These are phyloP conservation scores for Thalia dealbata DNA, from an alignment of 176 grass and related monocot genomes.

Conservation along the genomic window DNA sequence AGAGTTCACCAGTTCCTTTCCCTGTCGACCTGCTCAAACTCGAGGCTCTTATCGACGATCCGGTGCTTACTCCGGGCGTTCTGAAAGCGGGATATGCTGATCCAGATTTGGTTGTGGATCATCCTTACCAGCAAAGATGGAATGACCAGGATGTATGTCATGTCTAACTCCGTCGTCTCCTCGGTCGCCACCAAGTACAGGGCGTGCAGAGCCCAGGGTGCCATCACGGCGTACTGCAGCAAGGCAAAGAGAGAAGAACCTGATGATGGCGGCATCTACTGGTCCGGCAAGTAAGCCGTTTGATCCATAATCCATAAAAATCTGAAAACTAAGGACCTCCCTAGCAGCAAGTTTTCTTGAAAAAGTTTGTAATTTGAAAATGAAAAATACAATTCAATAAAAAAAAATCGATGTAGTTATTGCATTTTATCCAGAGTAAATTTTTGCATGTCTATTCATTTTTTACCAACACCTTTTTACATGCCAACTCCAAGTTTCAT, in stretches of 20 bases:
- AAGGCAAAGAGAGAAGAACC: background rate
- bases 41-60: slow-evolving; percentile 70
- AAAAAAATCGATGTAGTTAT: too few relatives aligned
- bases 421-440: too few relatives aligned
- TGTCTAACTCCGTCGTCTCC: slow-evolving; percentile 30
- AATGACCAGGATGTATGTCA: slow-evolving; percentile 27
- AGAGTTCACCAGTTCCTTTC: slow-evolving; percentile 73
- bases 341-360: too few relatives aligned
- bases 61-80: slow-evolving; percentile 64
- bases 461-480: too few relatives aligned
- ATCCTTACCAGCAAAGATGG: slow-evolving; percentile 46
- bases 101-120: slow-evolving; percentile 73
- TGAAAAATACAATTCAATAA: too few relatives aligned
- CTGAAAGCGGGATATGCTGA: slow-evolving; percentile 55
- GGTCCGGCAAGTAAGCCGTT: too few relatives aligned
- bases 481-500: too few relatives aligned
- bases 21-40: slow-evolving; percentile 87
- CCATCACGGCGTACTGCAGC: slow-evolving; percentile 53
- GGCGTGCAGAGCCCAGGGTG: slow-evolving; percentile 54
- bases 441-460: too few relatives aligned
- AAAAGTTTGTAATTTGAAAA: too few relatives aligned
- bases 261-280: background rate
- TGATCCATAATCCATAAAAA: too few relatives aligned
- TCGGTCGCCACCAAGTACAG: slow-evolving; percentile 26
- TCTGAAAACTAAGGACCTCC: too few relatives aligned